Evolutionary conservation across 2,329 filamentous ascomycete species (phyloP), one percentile per base, ranked within the genome.

Genomic region (Arthrobotrys megalospora): DNA sequence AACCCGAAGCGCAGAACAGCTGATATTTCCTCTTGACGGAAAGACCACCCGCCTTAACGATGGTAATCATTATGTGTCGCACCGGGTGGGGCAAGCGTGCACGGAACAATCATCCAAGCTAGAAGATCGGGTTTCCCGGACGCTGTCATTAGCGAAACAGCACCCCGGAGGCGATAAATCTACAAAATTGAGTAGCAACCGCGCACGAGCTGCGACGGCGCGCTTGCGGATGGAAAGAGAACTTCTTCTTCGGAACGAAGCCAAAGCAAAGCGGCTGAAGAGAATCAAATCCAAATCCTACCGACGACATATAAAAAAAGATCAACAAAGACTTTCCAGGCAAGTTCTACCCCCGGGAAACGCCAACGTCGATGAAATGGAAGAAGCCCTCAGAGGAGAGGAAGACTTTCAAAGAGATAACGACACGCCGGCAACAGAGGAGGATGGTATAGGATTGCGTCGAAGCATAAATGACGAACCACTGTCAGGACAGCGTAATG

Each of bases 241-340:
- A 82, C 86, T 97, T 6, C 88, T 95, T 80, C 97, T 96, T 82
- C 89, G 94, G 10, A 95, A 98, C 85, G 92, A 96, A 82, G 91
- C 94, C 50, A 91, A 94, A 71, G 90, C 94, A 6, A 96, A 94
- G 85, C 91, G 96, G 24, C 93, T 99, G 85, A 97, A 97, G 86
- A 98, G 98, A 87, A 99, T 99, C 86, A 99, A 99, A 88, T 96
- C 93, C 83, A 99, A 97, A 84, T 90, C 94, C 0, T 99, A 97
- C 83, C 92, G 95, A 69, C 91, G 94, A 52, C 91, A 98, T 12
- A 95, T 98, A 85, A 90, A 95, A 43, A 97, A 92, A 83, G 92
- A 92, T 77, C 85, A 87, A 60, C 89, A 91, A 80, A 86, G 86
- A 68, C 87, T 52, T 52, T n/a, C 32, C 4, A 48, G 50, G 10